Evolutionary conservation across 169 alveolate genomes (phyloP), one percentile per base, ranked within the genome.

Genomic region (Plasmodium gonderi): DNA sequence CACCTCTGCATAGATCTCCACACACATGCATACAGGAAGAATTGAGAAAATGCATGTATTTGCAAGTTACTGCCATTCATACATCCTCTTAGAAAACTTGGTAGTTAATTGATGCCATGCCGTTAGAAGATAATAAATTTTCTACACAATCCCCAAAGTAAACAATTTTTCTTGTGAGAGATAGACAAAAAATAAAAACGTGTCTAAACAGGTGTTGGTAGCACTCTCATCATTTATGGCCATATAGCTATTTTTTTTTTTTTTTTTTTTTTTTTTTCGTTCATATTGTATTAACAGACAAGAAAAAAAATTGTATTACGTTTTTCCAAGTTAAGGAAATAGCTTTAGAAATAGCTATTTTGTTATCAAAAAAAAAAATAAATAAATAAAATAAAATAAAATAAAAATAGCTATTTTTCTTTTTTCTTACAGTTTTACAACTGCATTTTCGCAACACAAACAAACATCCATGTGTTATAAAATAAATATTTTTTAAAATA

Each of bases 321-420:
- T 65, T 47, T 79, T 47, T 33, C 17, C 11, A 5, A 51, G 17
- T 51, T 79, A 42, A 40, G 0, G 8, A 47, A 31, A 12, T 51
- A 65, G 26, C n/a, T 9, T 33, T 38, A 42, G 31, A 79, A 79
- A 51, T 51, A 51, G 72, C 68, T 36, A 54, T 17, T 54, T 54
- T 60, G 9, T 79, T 79, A n/a, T 51, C n/a, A 12, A 20, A 75
- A 75, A 14, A 26, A 26, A 26, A 6, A 26, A 67, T 2, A 67
- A 26, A 67, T 6, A 67, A 75, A 40, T 23, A 54, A 79, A 79
- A 79, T 29, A 79, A 79, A 78, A 79, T 47, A 79, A n/a, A n/a
- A n/a, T n/a, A n/a, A n/a, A n/a, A n/a, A 79, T 31, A 47, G 79
- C 29, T 29, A 72, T 42, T 36, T 38, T 65, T 64, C 1, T 80